Conservation (phyloP, 495 filamentous ascomycete species). For the Aspergillus carlsbadensis region DNA sequence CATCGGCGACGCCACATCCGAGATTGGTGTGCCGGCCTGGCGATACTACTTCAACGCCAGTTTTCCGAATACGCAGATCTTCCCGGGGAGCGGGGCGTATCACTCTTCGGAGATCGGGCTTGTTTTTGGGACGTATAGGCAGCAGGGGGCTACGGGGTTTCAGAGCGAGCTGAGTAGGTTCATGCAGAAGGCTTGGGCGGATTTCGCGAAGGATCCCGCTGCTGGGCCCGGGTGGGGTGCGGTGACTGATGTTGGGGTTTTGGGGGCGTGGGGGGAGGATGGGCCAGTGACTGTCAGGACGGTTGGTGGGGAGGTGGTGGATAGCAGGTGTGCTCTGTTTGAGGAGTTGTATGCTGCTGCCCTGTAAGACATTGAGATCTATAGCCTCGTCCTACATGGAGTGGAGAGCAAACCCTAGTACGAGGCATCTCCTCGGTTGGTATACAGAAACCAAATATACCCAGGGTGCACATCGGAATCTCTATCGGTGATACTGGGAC, state of each 20-base stretch:
- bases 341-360: background rate
- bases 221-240: slow-evolving; percentile 24
- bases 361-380: too few species aligned
- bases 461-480: too few species aligned
- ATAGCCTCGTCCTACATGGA: too few species aligned
- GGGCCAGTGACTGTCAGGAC: background rate
- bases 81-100: slow-evolving; percentile 21
- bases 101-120: slow-evolving; percentile 29
- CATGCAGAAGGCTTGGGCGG: slow-evolving; percentile 32
- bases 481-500: too few species aligned
- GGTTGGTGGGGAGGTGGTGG: background rate
- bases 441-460: too few species aligned
- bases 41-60: slow-evolving; percentile 34
- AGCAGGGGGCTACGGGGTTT: slow-evolving; percentile 17
- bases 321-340: background rate
- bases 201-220: slow-evolving; percentile 31
- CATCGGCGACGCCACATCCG: slow-evolving; percentile 20
- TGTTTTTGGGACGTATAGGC: slow-evolving; percentile 31
- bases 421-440: too few species aligned
- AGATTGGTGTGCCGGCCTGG: slow-evolving; percentile 23
- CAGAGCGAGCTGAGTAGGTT: slow-evolving; percentile 21
- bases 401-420: too few species aligned
- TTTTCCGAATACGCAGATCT: slow-evolving; percentile 29
- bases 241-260: slow-evolving; percentile 14
- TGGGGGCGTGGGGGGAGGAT: slow-evolving; percentile 2